Conservation (phyloP, 208 protist species). For the Leishmania amazonensis region DNA sequence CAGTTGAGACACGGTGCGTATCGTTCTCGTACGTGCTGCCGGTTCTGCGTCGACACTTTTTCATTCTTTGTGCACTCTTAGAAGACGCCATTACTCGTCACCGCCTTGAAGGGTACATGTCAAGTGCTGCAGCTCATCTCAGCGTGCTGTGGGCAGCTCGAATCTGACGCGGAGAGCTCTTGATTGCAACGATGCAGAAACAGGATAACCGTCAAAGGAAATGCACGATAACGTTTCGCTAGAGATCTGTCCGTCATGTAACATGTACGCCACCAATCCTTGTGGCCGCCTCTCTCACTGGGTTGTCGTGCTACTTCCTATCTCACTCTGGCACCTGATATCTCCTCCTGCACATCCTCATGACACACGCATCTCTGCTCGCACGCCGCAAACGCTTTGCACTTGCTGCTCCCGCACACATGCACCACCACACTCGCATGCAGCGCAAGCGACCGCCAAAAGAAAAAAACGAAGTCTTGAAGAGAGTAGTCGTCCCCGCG, state of each 20-base stretch:
- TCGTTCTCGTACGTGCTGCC: background rate
- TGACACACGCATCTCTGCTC: background rate
- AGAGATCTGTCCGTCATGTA: background rate
- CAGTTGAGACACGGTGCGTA: background rate
- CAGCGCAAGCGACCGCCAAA: background rate
- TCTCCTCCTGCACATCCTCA: background rate
- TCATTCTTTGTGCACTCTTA: background rate
- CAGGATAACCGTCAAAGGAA: background rate
- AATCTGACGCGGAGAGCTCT: background rate
- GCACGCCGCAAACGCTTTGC: background rate
- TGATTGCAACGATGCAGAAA: background rate
- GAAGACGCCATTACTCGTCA: background rate
- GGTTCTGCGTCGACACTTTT: no score
- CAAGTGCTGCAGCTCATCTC: background rate
- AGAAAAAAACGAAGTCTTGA: background rate
- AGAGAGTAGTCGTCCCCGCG: background rate
- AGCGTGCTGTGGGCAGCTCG: background rate
- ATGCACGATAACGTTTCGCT: background rate
- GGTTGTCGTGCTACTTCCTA: background rate
- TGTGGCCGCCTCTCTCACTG: background rate
- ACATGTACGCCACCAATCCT: background rate
- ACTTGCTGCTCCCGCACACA: background rate
- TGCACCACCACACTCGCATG: background rate
- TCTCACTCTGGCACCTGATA: background rate
- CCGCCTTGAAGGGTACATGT: background rate